phyloP scores from a whole-genome alignment of 1,284 basidiomycete species.

The Heterobasidion irregulare region DNA sequence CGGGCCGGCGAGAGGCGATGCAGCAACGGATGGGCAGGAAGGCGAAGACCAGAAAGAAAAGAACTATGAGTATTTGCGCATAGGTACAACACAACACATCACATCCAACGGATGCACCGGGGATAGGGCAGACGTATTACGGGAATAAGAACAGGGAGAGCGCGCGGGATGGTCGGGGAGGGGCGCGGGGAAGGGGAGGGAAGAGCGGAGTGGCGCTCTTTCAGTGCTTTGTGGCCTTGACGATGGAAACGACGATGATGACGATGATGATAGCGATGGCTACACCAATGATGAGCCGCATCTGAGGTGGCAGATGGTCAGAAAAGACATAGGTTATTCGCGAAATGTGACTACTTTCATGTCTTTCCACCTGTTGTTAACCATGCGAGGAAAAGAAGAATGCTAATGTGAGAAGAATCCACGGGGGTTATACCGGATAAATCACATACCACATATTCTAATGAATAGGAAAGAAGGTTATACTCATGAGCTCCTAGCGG shows the following conservation, averaged over 20 bases:
- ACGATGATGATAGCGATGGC: slow-evolving; percentile 84
- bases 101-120: background rate
- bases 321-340: background rate
- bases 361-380: slow-evolving; percentile 79
- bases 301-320: slow-evolving; percentile 34
- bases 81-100: slow-evolving; percentile 4
- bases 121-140: slow-evolving; percentile 3
- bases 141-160: slow-evolving; percentile 7
- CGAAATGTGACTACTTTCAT: slow-evolving; percentile 65
- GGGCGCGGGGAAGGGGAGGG: no score
- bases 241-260: slow-evolving; percentile 90
- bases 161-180: background rate
- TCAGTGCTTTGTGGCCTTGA: slow-evolving; percentile 66
- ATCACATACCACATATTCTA: slow-evolving; percentile 79
- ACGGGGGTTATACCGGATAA: background rate
- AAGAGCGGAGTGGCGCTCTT: background rate
- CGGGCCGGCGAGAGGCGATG: background rate
- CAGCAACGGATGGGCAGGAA: background rate
- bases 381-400: slow-evolving; percentile 5
- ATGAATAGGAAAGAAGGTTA: background rate
- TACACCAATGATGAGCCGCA: slow-evolving; percentile 85
- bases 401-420: background rate
- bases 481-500: background rate
- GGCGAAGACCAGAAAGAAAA: slow-evolving; percentile 12
- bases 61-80: slow-evolving; percentile 17